Percentiles rank a stretch among this genome's conserved stretches.
Evolutionary conservation across 1,284 basidiomycete species (phyloP).

Genomic region (Ceratobasidium sp.): DNA sequence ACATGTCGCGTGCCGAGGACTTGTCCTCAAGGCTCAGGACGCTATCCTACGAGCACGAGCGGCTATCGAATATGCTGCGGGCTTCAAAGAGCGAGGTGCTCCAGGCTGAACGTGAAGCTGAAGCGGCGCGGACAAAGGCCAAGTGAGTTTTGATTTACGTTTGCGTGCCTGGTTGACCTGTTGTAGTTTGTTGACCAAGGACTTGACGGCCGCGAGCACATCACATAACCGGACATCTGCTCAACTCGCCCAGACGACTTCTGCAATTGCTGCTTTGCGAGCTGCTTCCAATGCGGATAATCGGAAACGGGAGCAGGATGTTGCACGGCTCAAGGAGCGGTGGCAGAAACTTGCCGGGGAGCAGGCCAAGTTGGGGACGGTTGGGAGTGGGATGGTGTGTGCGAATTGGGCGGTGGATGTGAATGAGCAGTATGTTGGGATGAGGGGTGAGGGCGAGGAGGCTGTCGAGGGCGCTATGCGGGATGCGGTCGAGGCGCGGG

Average conservation of each 20-base stretch:
- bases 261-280: constrained; percentile 17
- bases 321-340: constrained; percentile 77
- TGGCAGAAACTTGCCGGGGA: constrained; percentile 74
- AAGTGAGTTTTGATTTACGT: constrained; percentile 56
- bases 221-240: constrained; percentile 37
- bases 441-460: constrained; percentile 49
- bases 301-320: constrained; percentile 65
- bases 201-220: constrained; percentile 52
- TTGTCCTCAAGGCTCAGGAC: constrained; percentile 77
- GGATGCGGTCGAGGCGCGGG: constrained; percentile 73
- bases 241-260: constrained; percentile 27
- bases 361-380: constrained; percentile 62
- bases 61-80: constrained; percentile 68
- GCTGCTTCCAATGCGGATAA: constrained; percentile 1
- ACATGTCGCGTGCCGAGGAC: constrained; percentile 80
- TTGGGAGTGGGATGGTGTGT: constrained; percentile 40
- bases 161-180: not conserved
- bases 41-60: constrained; percentile 82
- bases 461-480: constrained; percentile 74
- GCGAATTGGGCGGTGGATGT: constrained; percentile 38
- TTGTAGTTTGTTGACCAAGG: constrained; percentile 32
- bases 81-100: constrained; percentile 64
- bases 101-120: constrained; percentile 74
- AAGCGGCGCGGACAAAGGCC: constrained; percentile 71
- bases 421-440: constrained; percentile 28